phyloP scores from a whole-genome alignment of 352 stramenopile species.

The Peronospora tabacina region DNA sequence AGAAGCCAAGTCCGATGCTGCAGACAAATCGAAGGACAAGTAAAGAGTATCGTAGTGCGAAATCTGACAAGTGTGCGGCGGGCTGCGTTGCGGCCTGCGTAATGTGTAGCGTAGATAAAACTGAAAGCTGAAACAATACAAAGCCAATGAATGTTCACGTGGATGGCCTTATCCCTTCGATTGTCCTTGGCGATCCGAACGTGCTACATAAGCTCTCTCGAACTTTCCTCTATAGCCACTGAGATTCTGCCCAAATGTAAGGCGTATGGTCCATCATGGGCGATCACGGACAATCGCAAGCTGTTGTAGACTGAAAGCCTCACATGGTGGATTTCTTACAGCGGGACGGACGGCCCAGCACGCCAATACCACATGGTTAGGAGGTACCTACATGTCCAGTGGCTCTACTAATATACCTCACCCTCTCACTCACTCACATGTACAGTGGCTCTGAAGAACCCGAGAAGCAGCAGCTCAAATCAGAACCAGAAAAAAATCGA shows the following conservation, averaged over 20 bases:
- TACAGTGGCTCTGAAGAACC: not conserved
- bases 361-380: not conserved
- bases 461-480: not conserved
- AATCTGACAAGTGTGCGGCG: not conserved
- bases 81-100: too few species aligned
- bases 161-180: too few species aligned
- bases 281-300: not conserved
- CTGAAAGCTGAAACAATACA: not conserved
- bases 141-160: not conserved
- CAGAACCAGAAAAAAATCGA: not conserved
- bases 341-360: not conserved
- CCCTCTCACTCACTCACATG: too few species aligned
- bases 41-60: not conserved
- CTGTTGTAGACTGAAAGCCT: not conserved
- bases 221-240: too few species aligned
- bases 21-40: slow-evolving; percentile 7
- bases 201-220: too few species aligned
- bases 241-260: not conserved
- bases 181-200: too few species aligned
- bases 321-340: not conserved
- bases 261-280: not conserved
- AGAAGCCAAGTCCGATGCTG: slow-evolving; percentile 4
- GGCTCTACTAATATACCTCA: too few species aligned
- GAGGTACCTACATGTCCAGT: not conserved
- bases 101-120: not conserved